Conservation (phyloP, 768 basidiomycete genomes). For the Suillus discolor region DNA sequence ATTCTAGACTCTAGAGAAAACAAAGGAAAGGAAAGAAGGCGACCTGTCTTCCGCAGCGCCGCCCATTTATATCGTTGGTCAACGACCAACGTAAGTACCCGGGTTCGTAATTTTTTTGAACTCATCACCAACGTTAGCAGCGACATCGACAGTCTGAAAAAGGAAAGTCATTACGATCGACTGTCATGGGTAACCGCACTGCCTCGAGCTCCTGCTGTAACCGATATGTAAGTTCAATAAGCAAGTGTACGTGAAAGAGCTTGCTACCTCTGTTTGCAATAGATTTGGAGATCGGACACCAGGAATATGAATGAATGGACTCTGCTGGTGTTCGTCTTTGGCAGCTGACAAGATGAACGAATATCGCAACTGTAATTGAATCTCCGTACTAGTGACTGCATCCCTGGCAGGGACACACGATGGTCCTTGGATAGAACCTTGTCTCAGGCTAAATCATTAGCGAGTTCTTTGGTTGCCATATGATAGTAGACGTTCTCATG, state of each 20-base stretch:
- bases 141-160: neutral
- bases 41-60: neutral
- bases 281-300: neutral
- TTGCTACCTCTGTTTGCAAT: neutral
- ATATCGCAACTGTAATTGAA: neutral
- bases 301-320: too few species aligned
- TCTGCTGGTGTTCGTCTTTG: too few species aligned
- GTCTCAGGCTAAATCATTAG: neutral
- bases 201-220: neutral
- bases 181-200: neutral
- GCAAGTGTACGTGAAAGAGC: neutral
- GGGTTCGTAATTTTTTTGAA: neutral
- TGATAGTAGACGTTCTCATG: neutral
- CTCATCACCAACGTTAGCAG: neutral
- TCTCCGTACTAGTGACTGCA: neutral
- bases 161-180: neutral
- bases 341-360: neutral
- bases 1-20: neutral
- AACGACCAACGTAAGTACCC: constrained; percentile 1
- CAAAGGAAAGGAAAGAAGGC: neutral
- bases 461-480: neutral
- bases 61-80: neutral
- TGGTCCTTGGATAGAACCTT: neutral
- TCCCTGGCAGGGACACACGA: neutral
- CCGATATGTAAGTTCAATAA: neutral